phyloP scores from a whole-genome alignment of 495 filamentous ascomycete species.

The Oidiodendron maius region DNA sequence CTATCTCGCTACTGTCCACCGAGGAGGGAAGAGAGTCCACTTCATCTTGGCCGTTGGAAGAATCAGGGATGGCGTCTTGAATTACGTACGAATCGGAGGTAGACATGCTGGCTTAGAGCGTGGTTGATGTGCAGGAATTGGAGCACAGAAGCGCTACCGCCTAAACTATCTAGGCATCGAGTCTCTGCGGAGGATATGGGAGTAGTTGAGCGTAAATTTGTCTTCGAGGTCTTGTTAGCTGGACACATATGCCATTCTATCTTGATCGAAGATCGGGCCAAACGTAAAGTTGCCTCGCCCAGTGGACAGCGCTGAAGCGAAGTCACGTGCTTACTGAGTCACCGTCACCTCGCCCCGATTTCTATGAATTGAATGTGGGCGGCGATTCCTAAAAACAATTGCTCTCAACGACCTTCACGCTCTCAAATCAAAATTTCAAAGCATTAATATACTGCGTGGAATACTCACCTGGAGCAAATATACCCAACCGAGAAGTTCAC shows the following conservation, averaged over 20 bases:
- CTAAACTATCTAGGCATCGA: slow-evolving; percentile 28
- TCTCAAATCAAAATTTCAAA: background rate
- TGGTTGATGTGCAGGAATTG: background rate
- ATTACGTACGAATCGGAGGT: slow-evolving; percentile 21
- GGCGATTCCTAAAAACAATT: no score
- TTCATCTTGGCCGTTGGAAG: slow-evolving; percentile 49
- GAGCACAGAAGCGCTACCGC: slow-evolving; percentile 20
- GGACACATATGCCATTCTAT: no score
- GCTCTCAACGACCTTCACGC: no score
- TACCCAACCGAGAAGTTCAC: background rate
- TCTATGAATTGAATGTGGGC: no score
- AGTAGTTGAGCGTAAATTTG: background rate
- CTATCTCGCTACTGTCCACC: slow-evolving; percentile 22
- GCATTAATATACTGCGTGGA: background rate
- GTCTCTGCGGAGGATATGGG: background rate
- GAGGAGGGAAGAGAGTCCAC: slow-evolving; percentile 73
- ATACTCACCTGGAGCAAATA: background rate
- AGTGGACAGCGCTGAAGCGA: background rate
- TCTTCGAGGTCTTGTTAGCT: background rate
- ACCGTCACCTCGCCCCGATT: background rate
- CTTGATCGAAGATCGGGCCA: no score
- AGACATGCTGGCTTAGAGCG: slow-evolving; percentile 15
- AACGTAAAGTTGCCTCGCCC: no score
- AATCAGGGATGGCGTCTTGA: slow-evolving; percentile 14
- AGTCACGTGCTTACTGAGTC: slow-evolving; percentile 3